A percentile compares a stretch with the other conserved stretches of the same genome.
Evolutionary conservation across 2,329 filamentous ascomycete genomes (phyloP).

Genomic region (Aspergillus sp.): DNA sequence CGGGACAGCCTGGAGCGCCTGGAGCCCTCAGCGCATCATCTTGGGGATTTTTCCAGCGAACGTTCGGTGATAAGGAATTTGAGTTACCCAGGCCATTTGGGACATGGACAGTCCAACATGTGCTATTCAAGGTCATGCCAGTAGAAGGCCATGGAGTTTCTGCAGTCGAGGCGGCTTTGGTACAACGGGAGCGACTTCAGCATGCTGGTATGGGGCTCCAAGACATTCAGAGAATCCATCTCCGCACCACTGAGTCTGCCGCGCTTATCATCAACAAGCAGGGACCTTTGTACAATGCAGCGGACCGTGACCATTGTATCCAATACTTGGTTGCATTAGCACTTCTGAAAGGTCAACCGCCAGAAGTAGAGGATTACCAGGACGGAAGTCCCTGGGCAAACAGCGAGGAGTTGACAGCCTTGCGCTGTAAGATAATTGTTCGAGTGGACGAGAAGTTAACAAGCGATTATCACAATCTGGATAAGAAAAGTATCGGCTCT

Average conservation of each 20-base stretch:
- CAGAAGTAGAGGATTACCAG: constrained; percentile 25
- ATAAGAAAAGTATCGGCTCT: constrained; percentile 24
- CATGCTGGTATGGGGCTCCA: constrained; percentile 11
- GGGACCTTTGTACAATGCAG: constrained; percentile 24
- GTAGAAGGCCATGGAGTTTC: constrained; percentile 35
- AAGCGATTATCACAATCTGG: constrained; percentile 26
- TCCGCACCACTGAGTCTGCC: constrained; percentile 30
- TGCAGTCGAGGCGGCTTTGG: constrained; percentile 31
- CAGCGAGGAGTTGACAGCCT: constrained; percentile 14
- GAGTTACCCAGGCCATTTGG: constrained; percentile 17
- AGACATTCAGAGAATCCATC: constrained; percentile 23
- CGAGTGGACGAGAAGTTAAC: constrained; percentile 26
- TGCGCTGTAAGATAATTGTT: constrained; percentile 27
- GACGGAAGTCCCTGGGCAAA: constrained; percentile 25
- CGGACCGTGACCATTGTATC: constrained; percentile 38
- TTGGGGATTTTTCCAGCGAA: constrained; percentile 36
- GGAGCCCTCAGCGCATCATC: constrained; percentile 28
- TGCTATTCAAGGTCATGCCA: constrained; percentile 26
- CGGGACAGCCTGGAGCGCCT: constrained; percentile 27
- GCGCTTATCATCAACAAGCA: constrained; percentile 33
- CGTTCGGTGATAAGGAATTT: constrained; percentile 19
- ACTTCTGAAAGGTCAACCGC: constrained; percentile 27
- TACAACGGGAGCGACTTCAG: constrained; percentile 12
- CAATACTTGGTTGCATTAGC: constrained; percentile 32
- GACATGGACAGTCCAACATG: constrained; percentile 21